Conservation (phyloP, 2,329 filamentous ascomycete species). For the Lasiodiplodia citricola region DNA sequence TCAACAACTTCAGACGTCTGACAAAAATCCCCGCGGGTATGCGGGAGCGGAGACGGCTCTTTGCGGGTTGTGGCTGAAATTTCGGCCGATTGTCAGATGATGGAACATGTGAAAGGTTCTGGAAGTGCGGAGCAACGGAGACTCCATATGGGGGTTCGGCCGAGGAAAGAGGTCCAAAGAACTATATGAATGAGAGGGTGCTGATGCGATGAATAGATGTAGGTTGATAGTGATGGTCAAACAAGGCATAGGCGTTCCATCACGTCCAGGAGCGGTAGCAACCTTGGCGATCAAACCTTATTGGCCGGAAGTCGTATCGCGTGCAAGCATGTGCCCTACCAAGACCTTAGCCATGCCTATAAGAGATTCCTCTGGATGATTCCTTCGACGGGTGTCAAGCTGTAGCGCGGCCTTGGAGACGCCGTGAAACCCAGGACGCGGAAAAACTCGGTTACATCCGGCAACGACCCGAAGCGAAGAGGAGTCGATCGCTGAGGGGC, state of each 20-base stretch:
- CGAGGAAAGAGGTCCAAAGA: not conserved
- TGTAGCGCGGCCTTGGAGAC: not conserved
- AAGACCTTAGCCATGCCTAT: not conserved
- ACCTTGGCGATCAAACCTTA: slow-evolving; percentile 6
- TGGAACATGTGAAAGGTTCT: slow-evolving; percentile 6
- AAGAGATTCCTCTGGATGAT: not conserved
- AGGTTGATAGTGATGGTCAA: not conserved
- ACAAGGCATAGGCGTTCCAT: not conserved
- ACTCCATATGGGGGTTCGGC: not conserved
- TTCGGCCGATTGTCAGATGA: not conserved
- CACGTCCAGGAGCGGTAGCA: not conserved
- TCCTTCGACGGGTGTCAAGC: too few relatives aligned
- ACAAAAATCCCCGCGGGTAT: slow-evolving; percentile 1
- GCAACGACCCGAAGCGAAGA: not conserved
- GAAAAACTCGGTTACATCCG: not conserved
- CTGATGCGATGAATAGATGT: not conserved
- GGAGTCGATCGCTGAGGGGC: not conserved
- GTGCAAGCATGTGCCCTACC: not conserved
- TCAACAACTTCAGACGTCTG: slow-evolving; percentile 17
- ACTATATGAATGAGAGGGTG: not conserved
- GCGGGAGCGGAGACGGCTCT: slow-evolving; percentile 3
- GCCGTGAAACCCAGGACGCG: not conserved
- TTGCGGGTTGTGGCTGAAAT: not conserved
- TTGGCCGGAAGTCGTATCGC: not conserved
- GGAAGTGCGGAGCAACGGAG: not conserved